Conservation (phyloP, 2,329 filamentous ascomycete species). For the Xylariales sp. region DNA sequence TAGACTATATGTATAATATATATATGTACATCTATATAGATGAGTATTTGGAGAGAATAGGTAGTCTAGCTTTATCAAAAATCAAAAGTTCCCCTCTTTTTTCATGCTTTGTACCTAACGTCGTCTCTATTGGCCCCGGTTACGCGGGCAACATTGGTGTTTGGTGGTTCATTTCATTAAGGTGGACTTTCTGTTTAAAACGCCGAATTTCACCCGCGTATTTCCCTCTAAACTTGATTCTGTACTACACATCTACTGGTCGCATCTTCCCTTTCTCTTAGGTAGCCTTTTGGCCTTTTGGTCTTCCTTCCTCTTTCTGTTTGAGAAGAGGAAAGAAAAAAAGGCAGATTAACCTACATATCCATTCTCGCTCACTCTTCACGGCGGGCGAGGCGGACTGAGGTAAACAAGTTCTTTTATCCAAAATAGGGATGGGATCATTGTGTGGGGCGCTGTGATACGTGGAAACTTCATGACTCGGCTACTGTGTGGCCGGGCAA, state of each 20-base stretch:
- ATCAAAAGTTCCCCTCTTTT: background rate
- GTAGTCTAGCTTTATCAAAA: background rate
- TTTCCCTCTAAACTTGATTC: conserved; percentile 5
- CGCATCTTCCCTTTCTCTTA: background rate
- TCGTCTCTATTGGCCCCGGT: background rate
- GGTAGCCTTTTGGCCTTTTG: no score
- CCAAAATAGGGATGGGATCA: background rate
- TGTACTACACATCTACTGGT: background rate
- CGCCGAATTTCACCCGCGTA: conserved; percentile 27
- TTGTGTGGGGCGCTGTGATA: background rate
- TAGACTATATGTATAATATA: background rate
- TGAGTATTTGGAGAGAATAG: background rate
- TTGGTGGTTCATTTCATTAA: conserved; percentile 5
- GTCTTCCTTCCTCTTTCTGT: no score
- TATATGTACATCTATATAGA: background rate
- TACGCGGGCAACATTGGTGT: background rate
- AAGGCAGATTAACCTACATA: no score
- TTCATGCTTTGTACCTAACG: background rate
- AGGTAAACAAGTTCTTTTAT: background rate
- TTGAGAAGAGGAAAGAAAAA: background rate
- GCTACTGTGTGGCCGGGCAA: background rate
- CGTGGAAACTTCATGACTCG: background rate
- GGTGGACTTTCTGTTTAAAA: conserved; percentile 12
- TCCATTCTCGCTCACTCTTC: background rate
- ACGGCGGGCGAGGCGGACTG: background rate